phyloP scores from a whole-genome alignment of 2,329 filamentous ascomycete genomes.

The Ramichloridium luteum region DNA sequence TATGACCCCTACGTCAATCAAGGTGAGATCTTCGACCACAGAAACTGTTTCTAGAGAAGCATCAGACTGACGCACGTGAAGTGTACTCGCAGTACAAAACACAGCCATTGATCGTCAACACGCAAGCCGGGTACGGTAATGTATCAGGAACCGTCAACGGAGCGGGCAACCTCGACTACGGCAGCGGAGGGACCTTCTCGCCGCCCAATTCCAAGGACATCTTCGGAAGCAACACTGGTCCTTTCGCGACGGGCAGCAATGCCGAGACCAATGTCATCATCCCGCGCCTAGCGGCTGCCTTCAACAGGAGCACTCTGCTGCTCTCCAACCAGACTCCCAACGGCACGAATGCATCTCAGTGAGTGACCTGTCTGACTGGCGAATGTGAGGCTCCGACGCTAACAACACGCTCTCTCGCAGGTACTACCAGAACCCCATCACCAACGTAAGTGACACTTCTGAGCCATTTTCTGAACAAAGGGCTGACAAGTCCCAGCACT shows the following conservation, averaged over 20 bases:
- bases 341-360: slow-evolving; percentile 15
- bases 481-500: slow-evolving; percentile 18
- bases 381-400: background rate
- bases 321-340: slow-evolving; percentile 28
- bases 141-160: slow-evolving; percentile 27
- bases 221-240: slow-evolving; percentile 53
- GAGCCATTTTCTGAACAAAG: slow-evolving; percentile 1
- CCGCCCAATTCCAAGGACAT: slow-evolving; percentile 51
- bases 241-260: slow-evolving; percentile 39
- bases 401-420: background rate
- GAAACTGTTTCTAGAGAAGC: background rate
- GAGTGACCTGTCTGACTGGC: background rate
- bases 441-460: slow-evolving; percentile 20
- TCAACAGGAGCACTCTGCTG: slow-evolving; percentile 62
- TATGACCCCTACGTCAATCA: slow-evolving; percentile 40
- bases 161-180: slow-evolving; percentile 33
- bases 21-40: slow-evolving; percentile 5
- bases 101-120: slow-evolving; percentile 46
- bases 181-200: slow-evolving; percentile 39
- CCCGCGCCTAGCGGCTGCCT: slow-evolving; percentile 61
- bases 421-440: slow-evolving; percentile 21
- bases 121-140: slow-evolving; percentile 46
- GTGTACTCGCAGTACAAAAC: slow-evolving; percentile 39
- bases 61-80: background rate
- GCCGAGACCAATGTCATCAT: slow-evolving; percentile 46